Evolutionary conservation across 2,329 filamentous ascomycete genomes (phyloP), one percentile per base, ranked within the genome.

Genomic region (Chalara sp.): DNA sequence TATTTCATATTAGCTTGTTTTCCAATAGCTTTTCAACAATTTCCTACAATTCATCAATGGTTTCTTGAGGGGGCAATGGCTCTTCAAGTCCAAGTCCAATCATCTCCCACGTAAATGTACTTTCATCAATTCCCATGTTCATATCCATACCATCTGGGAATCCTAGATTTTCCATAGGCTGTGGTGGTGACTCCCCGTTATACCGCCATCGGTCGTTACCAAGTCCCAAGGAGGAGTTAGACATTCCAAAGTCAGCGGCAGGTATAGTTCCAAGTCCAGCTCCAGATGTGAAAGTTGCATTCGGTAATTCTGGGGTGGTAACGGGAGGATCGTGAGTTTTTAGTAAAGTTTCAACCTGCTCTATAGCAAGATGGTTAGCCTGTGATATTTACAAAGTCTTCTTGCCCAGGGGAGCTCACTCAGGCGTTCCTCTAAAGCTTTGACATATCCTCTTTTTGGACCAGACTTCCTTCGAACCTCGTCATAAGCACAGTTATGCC

Each of bases 341-440:
- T 54, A 96, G 74, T 50, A 96, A 72, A 1, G 87, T 93, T 73
- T 96, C 92, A 50, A 97, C 91, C 76, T 96, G 91, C 67, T 92
- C 89, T 95, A 61, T 12, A 35, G 12, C 10, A 51, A 59, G 61
- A 58, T 51, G 48, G 32, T 53, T 46, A 54, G 57, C 50, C 35
- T 46, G 21, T 21, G 21, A 21, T 21, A 21, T 21, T 21, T 21
- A 21, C 21, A 21, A 21, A 21, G 21, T 21, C 21, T 21, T 21
- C 21, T 21, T 21, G 33, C 21, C 44, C 37, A 55, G 76, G 74
- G 52, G 72, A 30, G 32, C 86, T 72, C 76, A 95, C 90, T 91
- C 64, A 99, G 72, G 67, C 93, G 81, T 67, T 95, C 91, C 70
- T 97, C 93, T 60, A 97, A 56, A 28, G 64, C 65, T 69, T 86